These are phyloP conservation scores for Dendryphion nanum DNA, from an alignment of 2,329 filamentous ascomycete species.

Conservation along the genomic window DNA sequence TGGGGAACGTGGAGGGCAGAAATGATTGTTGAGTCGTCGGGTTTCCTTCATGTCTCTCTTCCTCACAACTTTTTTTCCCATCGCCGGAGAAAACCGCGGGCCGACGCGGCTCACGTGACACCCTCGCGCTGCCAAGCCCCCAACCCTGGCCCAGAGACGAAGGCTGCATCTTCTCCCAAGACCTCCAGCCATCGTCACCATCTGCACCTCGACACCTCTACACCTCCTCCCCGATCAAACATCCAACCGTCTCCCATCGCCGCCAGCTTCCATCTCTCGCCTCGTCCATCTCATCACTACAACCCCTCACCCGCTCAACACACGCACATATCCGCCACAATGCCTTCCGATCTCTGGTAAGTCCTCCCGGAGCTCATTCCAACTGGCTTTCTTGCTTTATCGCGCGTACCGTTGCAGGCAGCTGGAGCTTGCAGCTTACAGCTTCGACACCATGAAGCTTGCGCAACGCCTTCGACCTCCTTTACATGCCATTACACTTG, in stretches of 20 bases:
- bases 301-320: slow-evolving; percentile 17
- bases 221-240: slow-evolving; percentile 25
- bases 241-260: too few relatives aligned
- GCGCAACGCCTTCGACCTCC: too few relatives aligned
- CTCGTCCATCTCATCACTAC: slow-evolving; percentile 3
- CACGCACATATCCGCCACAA: slow-evolving; percentile 49
- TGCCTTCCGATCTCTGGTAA: slow-evolving; percentile 81
- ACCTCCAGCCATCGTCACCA: slow-evolving; percentile 38
- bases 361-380: slow-evolving; percentile 40
- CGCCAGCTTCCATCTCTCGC: slow-evolving; percentile 23
- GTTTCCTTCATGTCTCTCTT: too few relatives aligned
- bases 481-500: too few relatives aligned
- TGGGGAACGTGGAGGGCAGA: too few relatives aligned
- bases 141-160: too few relatives aligned
- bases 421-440: slow-evolving; percentile 37
- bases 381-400: slow-evolving; percentile 24
- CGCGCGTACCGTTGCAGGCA: slow-evolving; percentile 18
- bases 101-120: too few relatives aligned
- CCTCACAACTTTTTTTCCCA: too few relatives aligned
- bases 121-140: too few relatives aligned
- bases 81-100: too few relatives aligned
- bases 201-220: slow-evolving; percentile 21
- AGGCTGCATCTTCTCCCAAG: too few relatives aligned
- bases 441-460: slow-evolving; percentile 3
- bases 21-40: too few relatives aligned